Evolutionary conservation across 1,284 basidiomycete genomes (phyloP).

Genomic region (Coniophora puteana): DNA sequence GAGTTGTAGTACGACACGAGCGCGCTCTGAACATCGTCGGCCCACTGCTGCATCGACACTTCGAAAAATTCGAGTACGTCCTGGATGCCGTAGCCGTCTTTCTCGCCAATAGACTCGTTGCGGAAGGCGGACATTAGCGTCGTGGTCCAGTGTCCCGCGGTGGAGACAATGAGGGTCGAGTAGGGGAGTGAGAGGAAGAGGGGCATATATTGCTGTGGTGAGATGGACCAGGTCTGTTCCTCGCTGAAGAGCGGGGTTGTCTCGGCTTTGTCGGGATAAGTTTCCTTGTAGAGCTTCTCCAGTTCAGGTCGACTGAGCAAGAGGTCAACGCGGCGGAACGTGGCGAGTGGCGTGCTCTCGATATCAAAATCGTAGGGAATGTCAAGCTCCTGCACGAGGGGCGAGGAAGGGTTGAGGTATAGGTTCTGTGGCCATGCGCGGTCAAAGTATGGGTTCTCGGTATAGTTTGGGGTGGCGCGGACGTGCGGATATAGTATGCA

Average conservation of each 20-base stretch:
- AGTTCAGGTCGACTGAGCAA: constrained; percentile 50
- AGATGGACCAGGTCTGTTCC: constrained; percentile 49
- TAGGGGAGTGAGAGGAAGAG: constrained; percentile 48
- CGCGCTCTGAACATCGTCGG: constrained; percentile 41
- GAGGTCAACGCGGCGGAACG: constrained; percentile 61
- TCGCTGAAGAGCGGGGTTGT: constrained; percentile 46
- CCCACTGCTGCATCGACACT: constrained; percentile 51
- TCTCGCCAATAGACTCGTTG: constrained; percentile 30
- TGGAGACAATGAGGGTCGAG: constrained; percentile 55
- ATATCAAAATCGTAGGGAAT: constrained; percentile 53
- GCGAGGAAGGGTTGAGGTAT: constrained; percentile 51
- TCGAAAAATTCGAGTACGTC: constrained; percentile 52
- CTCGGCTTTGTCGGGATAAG: constrained; percentile 6
- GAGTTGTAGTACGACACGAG: constrained; percentile 20
- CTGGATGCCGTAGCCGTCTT: constrained; percentile 43
- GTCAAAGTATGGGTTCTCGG: constrained; percentile 48
- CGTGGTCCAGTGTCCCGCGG: constrained; percentile 66
- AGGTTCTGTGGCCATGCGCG: constrained; percentile 61
- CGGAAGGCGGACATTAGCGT: constrained; percentile 47
- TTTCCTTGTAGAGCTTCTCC: constrained; percentile 36
- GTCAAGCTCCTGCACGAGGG: constrained; percentile 27
- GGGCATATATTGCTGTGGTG: constrained; percentile 48
- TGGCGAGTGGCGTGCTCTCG: constrained; percentile 52
- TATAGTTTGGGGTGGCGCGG: constrained; percentile 57
- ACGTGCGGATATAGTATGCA: constrained; percentile 64